Evolutionary conservation across 768 basidiomycete species (phyloP), one percentile per base, ranked within the genome.

Genomic region (Paxillus rubicundulus): DNA sequence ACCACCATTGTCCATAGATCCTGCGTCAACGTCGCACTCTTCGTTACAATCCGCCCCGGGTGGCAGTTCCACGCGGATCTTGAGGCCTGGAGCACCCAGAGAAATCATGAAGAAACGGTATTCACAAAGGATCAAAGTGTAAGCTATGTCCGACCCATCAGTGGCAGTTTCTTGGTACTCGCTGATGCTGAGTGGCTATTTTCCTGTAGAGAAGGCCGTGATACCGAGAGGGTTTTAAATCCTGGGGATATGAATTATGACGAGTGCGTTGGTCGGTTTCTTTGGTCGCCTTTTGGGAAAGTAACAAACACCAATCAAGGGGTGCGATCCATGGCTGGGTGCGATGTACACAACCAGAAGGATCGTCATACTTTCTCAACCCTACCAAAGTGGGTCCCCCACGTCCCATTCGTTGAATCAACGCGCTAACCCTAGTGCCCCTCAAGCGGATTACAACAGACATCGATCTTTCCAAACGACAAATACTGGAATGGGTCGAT

Each of bases 351-450:
- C 82, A 84, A 59, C 81, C 82, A 0, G 82, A 85, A 65, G 83
- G 83, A 5, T 74, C 73, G 10, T 68, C 75, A 13, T 85, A 84
- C 60, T 84, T 80, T 51, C 74, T 70, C 56, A 67, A 81, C 42
- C 17, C 53, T 36, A 56, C 61, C 9, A 73, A 74, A 64, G 82
- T 79, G 45, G 0, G 69, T 48, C 28, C 12, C 9, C 30, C 4
- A 14, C 12, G 16, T 32, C 27, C 6, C 20, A 6, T n/a, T 21
- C 28, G 36, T 24, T 16, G 5, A 24, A 21, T 10, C 24, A 13
- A 34, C 21, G 1, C 5, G n/a, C 16, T 45, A 20, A 28, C 17
- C 36, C 20, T 13, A 33, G 33, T 33, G 10, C 33, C 17, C 20
- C 13, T 34, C 17, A 9, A 52, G 50, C 44, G 44, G 9, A 41